Conservation (phyloP, 768 basidiomycete species). For the Kwoniella shandongensis region DNA sequence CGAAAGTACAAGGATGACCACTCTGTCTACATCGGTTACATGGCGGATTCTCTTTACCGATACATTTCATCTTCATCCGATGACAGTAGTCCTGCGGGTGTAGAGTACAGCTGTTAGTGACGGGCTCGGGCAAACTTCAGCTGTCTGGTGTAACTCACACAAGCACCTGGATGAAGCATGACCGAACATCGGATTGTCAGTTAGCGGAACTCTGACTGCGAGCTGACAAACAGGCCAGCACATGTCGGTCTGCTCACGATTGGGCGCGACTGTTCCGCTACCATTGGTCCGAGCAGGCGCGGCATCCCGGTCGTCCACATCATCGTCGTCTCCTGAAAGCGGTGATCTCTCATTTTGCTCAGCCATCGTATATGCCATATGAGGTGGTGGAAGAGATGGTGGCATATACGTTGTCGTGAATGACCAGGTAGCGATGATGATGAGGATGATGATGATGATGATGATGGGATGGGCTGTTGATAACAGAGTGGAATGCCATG, state of each 20-base stretch:
- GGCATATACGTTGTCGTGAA: not conserved
- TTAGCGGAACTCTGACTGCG: not conserved
- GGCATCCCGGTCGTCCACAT: slow-evolving; percentile 8
- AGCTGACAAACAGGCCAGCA: not conserved
- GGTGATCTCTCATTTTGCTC: slow-evolving; percentile 17
- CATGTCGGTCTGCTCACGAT: slow-evolving; percentile 8
- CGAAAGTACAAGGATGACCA: slow-evolving; percentile 44
- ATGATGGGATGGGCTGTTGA: no score
- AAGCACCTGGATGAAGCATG: slow-evolving; percentile 28
- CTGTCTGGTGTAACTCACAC: slow-evolving; percentile 12
- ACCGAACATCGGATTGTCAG: not conserved
- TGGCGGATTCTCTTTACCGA: slow-evolving; percentile 44
- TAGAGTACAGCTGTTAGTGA: no score
- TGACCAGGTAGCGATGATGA: no score
- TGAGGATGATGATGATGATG: no score
- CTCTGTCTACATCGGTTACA: slow-evolving; percentile 42
- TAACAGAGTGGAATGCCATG: no score
- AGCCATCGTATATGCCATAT: not conserved
- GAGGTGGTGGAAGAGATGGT: slow-evolving; percentile 3
- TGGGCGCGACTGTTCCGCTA: slow-evolving; percentile 6
- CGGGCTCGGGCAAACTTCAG: not conserved
- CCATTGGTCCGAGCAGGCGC: not conserved
- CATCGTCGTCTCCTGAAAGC: slow-evolving; percentile 13
- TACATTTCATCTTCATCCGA: slow-evolving; percentile 50
- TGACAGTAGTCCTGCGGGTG: slow-evolving; percentile 40